Evolutionary conservation across 2,329 filamentous ascomycete species (phyloP), one percentile per base, ranked within the genome.

Genomic region (Fusarium buharicum): DNA sequence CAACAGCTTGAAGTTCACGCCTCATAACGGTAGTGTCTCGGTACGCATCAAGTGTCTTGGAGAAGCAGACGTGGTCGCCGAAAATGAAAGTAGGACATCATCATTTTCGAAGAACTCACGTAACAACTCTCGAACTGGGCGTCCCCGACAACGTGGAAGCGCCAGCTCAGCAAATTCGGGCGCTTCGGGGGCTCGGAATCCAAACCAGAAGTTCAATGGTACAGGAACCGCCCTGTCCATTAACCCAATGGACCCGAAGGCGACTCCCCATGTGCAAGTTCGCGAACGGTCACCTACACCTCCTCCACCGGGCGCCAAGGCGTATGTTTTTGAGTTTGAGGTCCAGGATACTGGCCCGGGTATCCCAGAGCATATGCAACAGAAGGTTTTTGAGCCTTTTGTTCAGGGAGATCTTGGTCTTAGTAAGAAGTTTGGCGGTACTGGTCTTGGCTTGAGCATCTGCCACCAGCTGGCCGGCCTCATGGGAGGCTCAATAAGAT

Each of bases 1-100:
- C 75, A 97, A 97, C 77, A 92, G 90, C 73, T 79, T 97, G 38
- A 97, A 97, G 73, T 97, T 97, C 71, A 97, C 93, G 0, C 90
- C 92, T 0, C 75, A 86, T 7, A 88, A 88, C 1, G 93, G 93
- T 8, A 88, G 82, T 27, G 91, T 97, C 4, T 83, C 87, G 22
- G 84, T 97, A 9, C 85, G 87, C 8, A 93, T 97, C 54, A 86
- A 85, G 63, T 96, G 91, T 68, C 67, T 90, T 0, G 85, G 88
- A 8, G 89, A 91, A 70, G 75, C 80, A 2, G 83, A 84, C 20
- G 36, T 67, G 3, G 46, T 55, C 6, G 67, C 68, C n/a, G 74
- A 74, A 17, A 75, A 83, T 30, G 78, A 82, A 16, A 85, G 83
- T 57, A 77, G 83, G 56, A 72, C 81, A 8, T 85, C 84, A 1